Conservation (phyloP, 345 rosid species). For the Populus nigra region DNA sequence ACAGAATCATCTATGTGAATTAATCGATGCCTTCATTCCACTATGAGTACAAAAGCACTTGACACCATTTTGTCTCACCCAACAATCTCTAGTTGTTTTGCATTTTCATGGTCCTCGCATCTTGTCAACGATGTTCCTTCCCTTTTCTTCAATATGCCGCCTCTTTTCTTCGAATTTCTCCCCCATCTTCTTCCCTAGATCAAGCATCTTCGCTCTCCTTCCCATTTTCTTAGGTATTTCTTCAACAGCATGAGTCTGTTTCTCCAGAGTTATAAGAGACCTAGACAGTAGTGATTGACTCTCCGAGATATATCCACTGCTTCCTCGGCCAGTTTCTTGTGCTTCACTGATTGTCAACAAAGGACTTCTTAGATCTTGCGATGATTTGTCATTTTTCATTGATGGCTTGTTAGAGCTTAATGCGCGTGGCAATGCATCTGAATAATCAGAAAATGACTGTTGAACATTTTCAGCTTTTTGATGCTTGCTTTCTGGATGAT, state of each 20-base stretch:
- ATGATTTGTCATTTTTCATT: conserved; percentile 29
- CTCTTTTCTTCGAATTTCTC: conserved; percentile 88
- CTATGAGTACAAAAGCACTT: background rate
- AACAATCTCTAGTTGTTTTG: background rate
- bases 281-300: conserved; percentile 28
- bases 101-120: conserved; percentile 60
- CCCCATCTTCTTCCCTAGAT: conserved; percentile 79
- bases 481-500: conserved; percentile 37
- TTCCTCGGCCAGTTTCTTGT: conserved; percentile 26
- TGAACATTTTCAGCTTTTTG: conserved; percentile 25
- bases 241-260: conserved; percentile 26
- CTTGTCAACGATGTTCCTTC: conserved; percentile 76
- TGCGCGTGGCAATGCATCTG: conserved; percentile 13
- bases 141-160: conserved; percentile 76
- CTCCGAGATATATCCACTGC: conserved; percentile 25
- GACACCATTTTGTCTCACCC: background rate
- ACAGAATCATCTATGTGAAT: background rate
- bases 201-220: conserved; percentile 70
- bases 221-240: conserved; percentile 65
- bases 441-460: conserved; percentile 21
- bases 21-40: background rate
- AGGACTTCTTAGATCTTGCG: conserved; percentile 55
- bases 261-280: conserved; percentile 25
- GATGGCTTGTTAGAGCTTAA: conserved; percentile 24
- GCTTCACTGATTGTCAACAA: conserved; percentile 39